These are phyloP conservation scores for Dothideomycetidae sp. DNA, from an alignment of 2,329 filamentous ascomycete species.

Conservation along the genomic window DNA sequence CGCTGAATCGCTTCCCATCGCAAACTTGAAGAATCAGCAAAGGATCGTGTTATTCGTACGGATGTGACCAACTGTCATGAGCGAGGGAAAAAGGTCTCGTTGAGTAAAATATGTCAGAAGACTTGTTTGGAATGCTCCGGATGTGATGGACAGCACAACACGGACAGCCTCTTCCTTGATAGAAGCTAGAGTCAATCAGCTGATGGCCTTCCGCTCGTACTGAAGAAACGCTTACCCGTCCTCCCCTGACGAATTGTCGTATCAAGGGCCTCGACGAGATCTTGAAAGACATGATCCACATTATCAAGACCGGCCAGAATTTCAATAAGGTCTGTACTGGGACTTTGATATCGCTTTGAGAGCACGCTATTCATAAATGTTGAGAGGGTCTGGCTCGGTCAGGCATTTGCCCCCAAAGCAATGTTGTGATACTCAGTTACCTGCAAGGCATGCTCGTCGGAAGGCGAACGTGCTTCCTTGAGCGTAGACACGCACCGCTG, in stretches of 20 bases:
- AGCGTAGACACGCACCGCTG: conserved; percentile 54
- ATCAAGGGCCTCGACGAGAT: conserved; percentile 75
- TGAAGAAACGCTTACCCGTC: conserved; percentile 54
- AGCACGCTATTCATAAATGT: conserved; percentile 73
- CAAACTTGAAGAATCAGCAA: conserved; percentile 44
- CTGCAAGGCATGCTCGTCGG: conserved; percentile 70
- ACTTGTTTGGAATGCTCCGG: conserved; percentile 91
- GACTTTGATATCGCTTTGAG: conserved; percentile 83
- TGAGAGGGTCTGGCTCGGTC: conserved; percentile 59
- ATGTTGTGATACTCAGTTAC: conserved; percentile 37
- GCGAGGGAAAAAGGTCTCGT: conserved; percentile 77
- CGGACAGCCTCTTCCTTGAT: conserved; percentile 69
- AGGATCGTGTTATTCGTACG: background rate
- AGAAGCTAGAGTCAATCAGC: too few relatives aligned
- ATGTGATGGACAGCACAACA: conserved; percentile 68
- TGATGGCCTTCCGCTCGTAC: conserved; percentile 13
- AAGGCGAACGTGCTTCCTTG: conserved; percentile 44
- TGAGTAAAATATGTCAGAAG: conserved; percentile 91
- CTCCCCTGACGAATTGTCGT: conserved; percentile 64
- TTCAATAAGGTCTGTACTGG: conserved; percentile 86
- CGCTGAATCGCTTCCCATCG: conserved; percentile 60
- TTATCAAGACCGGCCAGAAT: conserved; percentile 79
- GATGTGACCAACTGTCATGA: conserved; percentile 65
- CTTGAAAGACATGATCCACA: conserved; percentile 73
- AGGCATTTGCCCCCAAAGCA: conserved; percentile 23